These are phyloP conservation scores for Amauroascus verrucosus DNA, from an alignment of 2,329 filamentous ascomycete species.

Conservation along the genomic window DNA sequence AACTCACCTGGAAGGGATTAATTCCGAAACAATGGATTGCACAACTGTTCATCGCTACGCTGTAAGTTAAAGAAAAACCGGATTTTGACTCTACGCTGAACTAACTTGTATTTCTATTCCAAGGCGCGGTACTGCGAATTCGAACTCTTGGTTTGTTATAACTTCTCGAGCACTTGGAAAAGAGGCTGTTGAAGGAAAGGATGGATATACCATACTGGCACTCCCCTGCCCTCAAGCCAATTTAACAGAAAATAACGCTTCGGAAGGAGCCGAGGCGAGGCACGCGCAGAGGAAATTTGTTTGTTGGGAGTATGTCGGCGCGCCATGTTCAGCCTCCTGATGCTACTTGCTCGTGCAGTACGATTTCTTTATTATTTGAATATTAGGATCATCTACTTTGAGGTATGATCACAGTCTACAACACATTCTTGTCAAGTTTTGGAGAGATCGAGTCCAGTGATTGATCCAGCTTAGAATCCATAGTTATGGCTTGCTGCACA, in stretches of 20 bases:
- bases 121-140: constrained; percentile 7
- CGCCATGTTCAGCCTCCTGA: constrained; percentile 15
- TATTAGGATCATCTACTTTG: too few species aligned
- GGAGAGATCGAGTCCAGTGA: too few species aligned
- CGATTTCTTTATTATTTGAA: too few species aligned
- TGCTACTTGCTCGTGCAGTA: background rate
- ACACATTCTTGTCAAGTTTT: too few species aligned
- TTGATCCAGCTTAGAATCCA: too few species aligned
- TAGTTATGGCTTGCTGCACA: too few species aligned
- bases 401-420: too few species aligned
- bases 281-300: constrained; percentile 19
- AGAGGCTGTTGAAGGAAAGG: constrained; percentile 30
- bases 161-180: constrained; percentile 26
- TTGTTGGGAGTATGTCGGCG: constrained; percentile 34
- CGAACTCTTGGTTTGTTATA: constrained; percentile 28
- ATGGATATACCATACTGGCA: constrained; percentile 31
- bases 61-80: constrained; percentile 24
- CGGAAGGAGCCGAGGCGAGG: background rate
- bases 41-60: constrained; percentile 26
- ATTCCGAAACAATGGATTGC: constrained; percentile 33
- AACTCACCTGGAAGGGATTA: constrained; percentile 36
- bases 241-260: background rate
- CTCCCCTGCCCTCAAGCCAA: constrained; percentile 2
- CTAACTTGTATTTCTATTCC: constrained; percentile 2
- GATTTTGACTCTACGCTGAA: background rate